phyloP scores from a whole-genome alignment of 306 rosid species.

The Abrus pulchellus region DNA sequence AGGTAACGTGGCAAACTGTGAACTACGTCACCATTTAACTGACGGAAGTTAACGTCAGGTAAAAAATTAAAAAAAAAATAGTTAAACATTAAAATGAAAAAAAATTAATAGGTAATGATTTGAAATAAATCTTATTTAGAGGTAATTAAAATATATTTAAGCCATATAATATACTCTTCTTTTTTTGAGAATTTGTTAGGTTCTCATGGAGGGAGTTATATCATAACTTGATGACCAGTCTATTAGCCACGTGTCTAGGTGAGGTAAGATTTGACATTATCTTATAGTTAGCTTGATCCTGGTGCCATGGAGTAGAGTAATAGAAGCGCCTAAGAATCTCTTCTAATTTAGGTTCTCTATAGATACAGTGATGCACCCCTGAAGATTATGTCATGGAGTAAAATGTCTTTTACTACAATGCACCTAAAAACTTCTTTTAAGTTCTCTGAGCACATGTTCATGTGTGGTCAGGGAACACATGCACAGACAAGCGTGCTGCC shows the following conservation, averaged over 20 bases:
- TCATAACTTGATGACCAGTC: not conserved
- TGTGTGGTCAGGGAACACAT: not conserved
- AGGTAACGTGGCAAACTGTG: too few species aligned
- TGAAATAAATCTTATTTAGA: too few species aligned
- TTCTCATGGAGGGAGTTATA: conserved; percentile 10
- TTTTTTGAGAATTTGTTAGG: conserved; percentile 16
- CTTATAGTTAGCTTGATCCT: not conserved
- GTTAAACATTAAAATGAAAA: too few species aligned
- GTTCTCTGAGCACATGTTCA: not conserved
- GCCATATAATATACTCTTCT: not conserved
- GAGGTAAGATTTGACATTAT: conserved; percentile 15
- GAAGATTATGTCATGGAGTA: not conserved
- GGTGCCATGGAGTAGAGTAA: conserved; percentile 4
- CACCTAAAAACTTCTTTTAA: conserved; percentile 3
- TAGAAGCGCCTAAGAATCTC: not conserved
- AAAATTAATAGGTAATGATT: too few species aligned
- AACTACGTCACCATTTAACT: too few species aligned
- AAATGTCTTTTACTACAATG: not conserved
- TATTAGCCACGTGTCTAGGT: not conserved
- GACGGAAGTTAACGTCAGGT: too few species aligned
- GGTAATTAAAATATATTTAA: too few species aligned
- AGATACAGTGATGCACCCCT: not conserved
- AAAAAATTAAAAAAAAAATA: too few species aligned
- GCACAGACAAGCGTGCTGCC: conserved; percentile 19
- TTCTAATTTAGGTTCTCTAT: conserved; percentile 10